Evolutionary conservation across 2,329 filamentous ascomycete species (phyloP).

Genomic region (Aureobasidium sp.): DNA sequence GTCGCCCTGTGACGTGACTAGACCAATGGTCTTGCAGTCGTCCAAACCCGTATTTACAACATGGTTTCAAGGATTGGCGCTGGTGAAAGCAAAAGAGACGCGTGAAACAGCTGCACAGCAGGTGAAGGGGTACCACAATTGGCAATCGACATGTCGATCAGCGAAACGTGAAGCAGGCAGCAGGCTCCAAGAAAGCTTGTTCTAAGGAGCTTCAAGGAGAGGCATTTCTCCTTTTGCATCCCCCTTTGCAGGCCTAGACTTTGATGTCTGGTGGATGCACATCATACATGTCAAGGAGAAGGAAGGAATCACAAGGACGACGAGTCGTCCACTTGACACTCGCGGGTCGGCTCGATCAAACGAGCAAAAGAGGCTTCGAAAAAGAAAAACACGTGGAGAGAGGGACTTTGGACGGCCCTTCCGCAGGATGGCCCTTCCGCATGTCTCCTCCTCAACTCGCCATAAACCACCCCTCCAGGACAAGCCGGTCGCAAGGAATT

Average conservation of each 20-base stretch:
- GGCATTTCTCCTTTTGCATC: neutral
- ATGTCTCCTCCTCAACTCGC: neutral
- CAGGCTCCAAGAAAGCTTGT: neutral
- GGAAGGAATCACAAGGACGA: neutral
- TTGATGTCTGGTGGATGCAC: neutral
- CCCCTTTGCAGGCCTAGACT: neutral
- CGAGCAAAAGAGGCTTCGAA: neutral
- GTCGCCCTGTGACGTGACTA: neutral
- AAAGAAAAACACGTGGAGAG: slow-evolving; percentile 1
- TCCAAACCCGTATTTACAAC: neutral
- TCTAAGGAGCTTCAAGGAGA: neutral
- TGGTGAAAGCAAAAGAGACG: neutral
- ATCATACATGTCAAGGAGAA: neutral
- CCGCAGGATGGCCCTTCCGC: neutral
- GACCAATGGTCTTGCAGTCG: neutral
- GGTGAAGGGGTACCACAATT: neutral
- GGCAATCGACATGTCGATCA: neutral
- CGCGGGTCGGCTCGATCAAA: slow-evolving; percentile 2
- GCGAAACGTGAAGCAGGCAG: neutral
- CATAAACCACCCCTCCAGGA: neutral
- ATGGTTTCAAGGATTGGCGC: neutral
- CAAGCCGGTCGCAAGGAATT: neutral
- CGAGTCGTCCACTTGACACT: neutral
- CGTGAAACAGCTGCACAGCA: slow-evolving; percentile 6
- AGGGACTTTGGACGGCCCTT: neutral